Base-by-base conservation (phyloP, 176 grass and related monocot genomes). In the Hsuehochloa calcarea region DNA sequence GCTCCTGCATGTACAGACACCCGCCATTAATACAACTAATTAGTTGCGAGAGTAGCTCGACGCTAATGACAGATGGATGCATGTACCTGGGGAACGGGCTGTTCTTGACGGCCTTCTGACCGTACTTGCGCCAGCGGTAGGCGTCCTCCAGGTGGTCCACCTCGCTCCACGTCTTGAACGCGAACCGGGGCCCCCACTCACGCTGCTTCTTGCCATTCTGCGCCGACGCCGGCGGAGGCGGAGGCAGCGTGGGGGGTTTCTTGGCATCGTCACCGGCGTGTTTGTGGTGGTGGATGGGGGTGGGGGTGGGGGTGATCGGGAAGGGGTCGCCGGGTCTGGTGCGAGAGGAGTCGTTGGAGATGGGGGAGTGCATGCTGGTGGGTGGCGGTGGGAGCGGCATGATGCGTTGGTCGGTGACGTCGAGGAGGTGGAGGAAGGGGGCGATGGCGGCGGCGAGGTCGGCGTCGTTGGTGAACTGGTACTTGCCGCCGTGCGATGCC, bases 71-170 rank as follows among this genome's bases (percentile, higher is more conserved):
- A 55, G 19, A 55, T 9, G 4, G 52, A 22, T 22, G 31, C 31
- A 2, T 19, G 8, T 55, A 22, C 52, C 52, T 55, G 52, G 52
- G 52, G 52, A 55, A 55, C 2, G 52, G 52, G 52, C 19, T 98
- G 87, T 98, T 95, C 93, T 98, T 98, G 90, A 98, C 96, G 63
- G 95, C 91, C 80, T 98, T 98, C 89, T 98, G 96, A 27, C 96
- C 96, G 58, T 98, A 98, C 81, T 98, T 98, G 82, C 96, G 92
- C 96, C 96, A 98, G 52, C 19, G 52, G 19, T 55, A 55, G 52
- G 19, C 52, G 52, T 55, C 52, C 19, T 55, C 52, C 52, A 55
- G 52, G 52, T 55, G 19, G 52, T 55, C 52, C 52, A 55, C 52
- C 19, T 22, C 52, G 52, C 52, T 55, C 52, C 52, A 19, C 52